These are phyloP conservation scores for Rhazya stricta DNA, from an alignment of 257 asterid genomes.

Conservation along the genomic window DNA sequence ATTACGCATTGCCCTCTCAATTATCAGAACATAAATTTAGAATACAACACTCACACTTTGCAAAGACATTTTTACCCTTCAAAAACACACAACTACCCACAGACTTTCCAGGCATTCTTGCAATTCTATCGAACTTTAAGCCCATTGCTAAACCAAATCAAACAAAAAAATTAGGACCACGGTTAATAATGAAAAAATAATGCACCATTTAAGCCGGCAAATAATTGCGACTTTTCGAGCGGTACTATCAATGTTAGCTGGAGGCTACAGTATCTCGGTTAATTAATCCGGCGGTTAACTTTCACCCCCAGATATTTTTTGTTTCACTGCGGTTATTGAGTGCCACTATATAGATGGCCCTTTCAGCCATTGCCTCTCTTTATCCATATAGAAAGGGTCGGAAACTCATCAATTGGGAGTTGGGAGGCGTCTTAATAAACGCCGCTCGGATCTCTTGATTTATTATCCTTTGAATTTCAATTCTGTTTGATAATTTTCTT, in stretches of 20 bases:
- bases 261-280: background rate
- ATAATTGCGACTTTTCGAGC: background rate
- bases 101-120: background rate
- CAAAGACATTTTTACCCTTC: conserved; percentile 6
- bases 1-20: background rate
- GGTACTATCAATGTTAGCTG: background rate
- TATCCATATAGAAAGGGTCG: background rate
- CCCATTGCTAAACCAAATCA: background rate
- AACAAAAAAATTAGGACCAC: background rate
- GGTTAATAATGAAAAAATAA: background rate
- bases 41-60: background rate
- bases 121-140: background rate
- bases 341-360: background rate
- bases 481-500: background rate
- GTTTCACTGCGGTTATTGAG: background rate
- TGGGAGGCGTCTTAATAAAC: conserved; percentile 32
- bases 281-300: background rate
- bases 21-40: background rate
- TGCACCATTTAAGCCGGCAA: background rate
- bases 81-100: background rate
- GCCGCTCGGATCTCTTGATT: conserved; percentile 8
- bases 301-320: background rate
- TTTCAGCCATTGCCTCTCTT: background rate
- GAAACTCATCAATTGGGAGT: background rate
- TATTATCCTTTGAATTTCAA: background rate